Conservation (phyloP, 371 early-diverging fungal genomes). For the Mortierella sp. region DNA sequence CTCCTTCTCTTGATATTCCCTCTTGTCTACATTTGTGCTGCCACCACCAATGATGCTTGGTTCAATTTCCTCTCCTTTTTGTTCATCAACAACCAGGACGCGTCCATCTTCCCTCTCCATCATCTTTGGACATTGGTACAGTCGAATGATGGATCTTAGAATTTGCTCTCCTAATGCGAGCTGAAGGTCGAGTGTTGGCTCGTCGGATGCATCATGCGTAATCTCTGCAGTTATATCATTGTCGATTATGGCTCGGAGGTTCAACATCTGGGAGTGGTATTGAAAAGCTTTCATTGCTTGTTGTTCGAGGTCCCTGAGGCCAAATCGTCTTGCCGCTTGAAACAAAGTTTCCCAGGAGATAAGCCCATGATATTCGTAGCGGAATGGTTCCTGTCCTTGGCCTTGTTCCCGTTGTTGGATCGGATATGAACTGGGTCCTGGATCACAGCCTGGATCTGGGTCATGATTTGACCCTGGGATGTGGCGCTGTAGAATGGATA, state of each 20-base stretch:
- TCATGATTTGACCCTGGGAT: too few species aligned
- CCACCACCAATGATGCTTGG: not conserved
- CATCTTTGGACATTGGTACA: conserved; percentile 4
- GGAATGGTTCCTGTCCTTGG: too few species aligned
- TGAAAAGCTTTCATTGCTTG: conserved; percentile 18
- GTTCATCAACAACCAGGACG: too few species aligned
- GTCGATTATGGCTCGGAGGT: conserved; percentile 4
- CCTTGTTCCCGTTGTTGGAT: too few species aligned
- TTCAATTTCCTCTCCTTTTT: too few species aligned
- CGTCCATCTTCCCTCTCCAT: not conserved
- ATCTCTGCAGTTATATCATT: conserved; percentile 2
- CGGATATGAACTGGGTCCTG: too few species aligned
- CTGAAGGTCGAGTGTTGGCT: conserved; percentile 24
- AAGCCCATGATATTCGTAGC: too few species aligned
- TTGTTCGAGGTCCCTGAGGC: conserved; percentile 2
- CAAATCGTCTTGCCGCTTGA: not conserved
- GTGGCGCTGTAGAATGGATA: not conserved
- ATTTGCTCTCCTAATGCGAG: conserved; percentile 21
- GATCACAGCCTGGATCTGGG: too few species aligned
- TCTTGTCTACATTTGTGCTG: not conserved
- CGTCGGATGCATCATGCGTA: conserved; percentile 13
- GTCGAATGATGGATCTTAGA: conserved; percentile 9
- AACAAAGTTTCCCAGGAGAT: conserved; percentile 24
- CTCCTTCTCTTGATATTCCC: not conserved
- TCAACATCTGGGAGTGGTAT: conserved; percentile 25